phyloP scores from a whole-genome alignment of 2,329 filamentous ascomycete genomes.

The Trichoderma afroharzianum region DNA sequence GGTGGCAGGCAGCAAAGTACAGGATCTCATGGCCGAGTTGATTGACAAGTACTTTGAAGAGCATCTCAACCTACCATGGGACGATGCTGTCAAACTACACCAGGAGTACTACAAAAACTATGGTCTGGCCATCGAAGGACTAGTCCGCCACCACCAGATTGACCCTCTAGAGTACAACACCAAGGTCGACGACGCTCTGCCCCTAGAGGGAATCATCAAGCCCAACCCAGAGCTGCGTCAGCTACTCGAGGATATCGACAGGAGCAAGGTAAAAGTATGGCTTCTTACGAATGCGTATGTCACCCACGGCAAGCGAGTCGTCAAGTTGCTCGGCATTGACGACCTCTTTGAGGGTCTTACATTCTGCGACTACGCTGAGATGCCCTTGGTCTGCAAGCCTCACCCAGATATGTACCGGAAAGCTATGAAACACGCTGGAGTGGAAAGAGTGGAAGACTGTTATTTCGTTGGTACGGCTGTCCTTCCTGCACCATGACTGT shows the following conservation, averaged over 20 bases:
- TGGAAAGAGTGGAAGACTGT: conserved; percentile 65
- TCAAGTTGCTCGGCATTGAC: conserved; percentile 75
- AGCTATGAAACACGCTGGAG: conserved; percentile 80
- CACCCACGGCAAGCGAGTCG: conserved; percentile 79
- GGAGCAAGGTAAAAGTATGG: conserved; percentile 80
- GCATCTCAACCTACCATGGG: conserved; percentile 68
- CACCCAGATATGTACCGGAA: conserved; percentile 78
- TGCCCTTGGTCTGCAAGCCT: conserved; percentile 83
- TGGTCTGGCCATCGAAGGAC: conserved; percentile 92
- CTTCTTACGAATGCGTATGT: conserved; percentile 95
- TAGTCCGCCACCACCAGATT: conserved; percentile 91
- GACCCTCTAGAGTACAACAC: conserved; percentile 91
- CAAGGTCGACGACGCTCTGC: conserved; percentile 91
- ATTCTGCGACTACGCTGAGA: conserved; percentile 79
- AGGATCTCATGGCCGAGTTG: conserved; percentile 81
- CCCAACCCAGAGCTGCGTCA: conserved; percentile 70
- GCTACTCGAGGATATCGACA: conserved; percentile 80
- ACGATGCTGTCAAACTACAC: conserved; percentile 84
- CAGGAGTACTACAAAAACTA: conserved; percentile 93
- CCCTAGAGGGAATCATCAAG: conserved; percentile 78
- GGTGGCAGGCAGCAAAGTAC: conserved; percentile 65
- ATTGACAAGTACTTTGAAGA: conserved; percentile 64
- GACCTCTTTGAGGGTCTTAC: conserved; percentile 94
- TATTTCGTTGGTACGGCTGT: conserved; percentile 78
- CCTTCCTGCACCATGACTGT: too few species aligned